Conservation (phyloP, 2,329 filamentous ascomycete species). For the Colletotrichum spinosum region DNA sequence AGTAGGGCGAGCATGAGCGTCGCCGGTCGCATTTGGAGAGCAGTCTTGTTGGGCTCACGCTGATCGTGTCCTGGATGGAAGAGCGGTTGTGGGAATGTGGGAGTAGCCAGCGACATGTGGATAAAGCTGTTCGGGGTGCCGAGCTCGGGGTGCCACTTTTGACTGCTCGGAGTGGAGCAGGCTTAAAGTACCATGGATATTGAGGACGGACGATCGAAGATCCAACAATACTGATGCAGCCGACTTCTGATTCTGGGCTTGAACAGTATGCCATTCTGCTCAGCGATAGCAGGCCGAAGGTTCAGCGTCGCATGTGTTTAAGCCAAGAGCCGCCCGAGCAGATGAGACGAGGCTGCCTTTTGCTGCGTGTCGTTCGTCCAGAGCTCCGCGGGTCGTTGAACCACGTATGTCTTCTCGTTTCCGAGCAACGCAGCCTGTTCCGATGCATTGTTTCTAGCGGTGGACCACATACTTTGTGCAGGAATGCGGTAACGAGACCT, state of each 20-base stretch:
- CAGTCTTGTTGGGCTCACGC: constrained; percentile 3
- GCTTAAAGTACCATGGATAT: constrained; percentile 22
- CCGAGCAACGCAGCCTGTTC: no score
- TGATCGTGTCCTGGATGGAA: constrained; percentile 23
- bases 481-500: no score
- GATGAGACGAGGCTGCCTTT: neutral
- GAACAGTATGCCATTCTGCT: constrained; percentile 21
- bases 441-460: no score
- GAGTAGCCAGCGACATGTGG: constrained; percentile 4
- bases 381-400: neutral
- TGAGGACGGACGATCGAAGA: constrained; percentile 33
- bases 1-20: constrained; percentile 6
- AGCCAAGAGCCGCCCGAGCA: constrained; percentile 6
- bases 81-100: constrained; percentile 12
- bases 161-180: constrained; percentile 30
- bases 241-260: constrained; percentile 26
- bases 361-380: neutral
- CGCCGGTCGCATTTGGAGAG: neutral
- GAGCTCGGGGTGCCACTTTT: constrained; percentile 29
- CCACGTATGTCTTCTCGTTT: no score
- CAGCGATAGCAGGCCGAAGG: constrained; percentile 8
- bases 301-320: neutral
- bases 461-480: no score
- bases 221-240: constrained; percentile 31
- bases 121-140: constrained; percentile 22